Conservation (phyloP, 805 yeast genomes). For the Nakazawaea holstii region DNA sequence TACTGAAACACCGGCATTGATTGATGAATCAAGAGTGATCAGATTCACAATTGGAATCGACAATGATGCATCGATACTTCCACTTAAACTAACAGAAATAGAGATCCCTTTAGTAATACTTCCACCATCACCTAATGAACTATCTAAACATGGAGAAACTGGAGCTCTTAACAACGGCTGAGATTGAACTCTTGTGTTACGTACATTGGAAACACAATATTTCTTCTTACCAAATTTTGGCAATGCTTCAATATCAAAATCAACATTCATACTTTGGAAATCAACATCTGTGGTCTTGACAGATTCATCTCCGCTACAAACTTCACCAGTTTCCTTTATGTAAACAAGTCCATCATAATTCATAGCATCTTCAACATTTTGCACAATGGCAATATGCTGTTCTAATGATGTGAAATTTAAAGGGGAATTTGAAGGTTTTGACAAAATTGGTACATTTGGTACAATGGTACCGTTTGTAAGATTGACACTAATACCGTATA, state of each 20-base stretch:
- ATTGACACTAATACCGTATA: no score
- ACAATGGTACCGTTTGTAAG: no score
- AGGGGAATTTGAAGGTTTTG: no score
- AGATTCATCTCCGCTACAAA: conserved; percentile 2
- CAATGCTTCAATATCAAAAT: neutral
- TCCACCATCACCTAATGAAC: conserved; percentile 9
- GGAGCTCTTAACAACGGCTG: conserved; percentile 1
- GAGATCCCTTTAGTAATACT: conserved; percentile 5
- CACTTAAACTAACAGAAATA: conserved; percentile 3
- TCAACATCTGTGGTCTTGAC: neutral
- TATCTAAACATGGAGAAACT: conserved; percentile 7
- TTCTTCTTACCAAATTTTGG: conserved; percentile 3
- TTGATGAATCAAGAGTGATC: neutral
- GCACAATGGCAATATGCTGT: neutral
- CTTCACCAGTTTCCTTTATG: conserved; percentile 3
- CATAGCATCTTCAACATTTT: neutral
- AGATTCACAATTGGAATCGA: neutral
- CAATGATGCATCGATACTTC: neutral
- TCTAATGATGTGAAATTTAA: neutral
- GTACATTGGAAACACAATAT: conserved; percentile 6
- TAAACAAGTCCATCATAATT: neutral
- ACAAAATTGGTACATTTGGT: no score
- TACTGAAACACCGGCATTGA: neutral
- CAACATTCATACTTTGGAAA: neutral
- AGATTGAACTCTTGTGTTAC: neutral